Conservation (phyloP, 805 yeast species). For the Monosporozyma solicola region DNA sequence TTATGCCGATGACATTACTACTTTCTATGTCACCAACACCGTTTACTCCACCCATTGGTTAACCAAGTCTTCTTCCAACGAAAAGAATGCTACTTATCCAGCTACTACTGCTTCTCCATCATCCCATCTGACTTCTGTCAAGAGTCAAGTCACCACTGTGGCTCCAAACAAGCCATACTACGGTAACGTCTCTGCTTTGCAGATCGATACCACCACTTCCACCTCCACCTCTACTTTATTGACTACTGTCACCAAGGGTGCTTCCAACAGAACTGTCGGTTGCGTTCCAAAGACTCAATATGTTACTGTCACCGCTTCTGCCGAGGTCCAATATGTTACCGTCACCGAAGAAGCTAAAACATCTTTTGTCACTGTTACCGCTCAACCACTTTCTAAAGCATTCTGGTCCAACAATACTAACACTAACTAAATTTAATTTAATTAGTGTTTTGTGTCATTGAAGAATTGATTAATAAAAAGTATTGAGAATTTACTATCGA, state of each 20-base stretch:
- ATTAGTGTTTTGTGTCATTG: background rate
- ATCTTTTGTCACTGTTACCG: conserved; percentile 16
- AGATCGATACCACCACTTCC: conserved; percentile 5
- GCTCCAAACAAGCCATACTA: background rate
- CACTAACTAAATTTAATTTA: background rate
- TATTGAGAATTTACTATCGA: background rate
- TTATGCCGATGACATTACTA: conserved; percentile 20
- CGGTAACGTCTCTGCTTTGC: background rate
- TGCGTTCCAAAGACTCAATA: conserved; percentile 13
- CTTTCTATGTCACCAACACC: conserved; percentile 20
- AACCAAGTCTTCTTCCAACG: conserved; percentile 7
- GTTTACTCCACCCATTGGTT: conserved; percentile 16
- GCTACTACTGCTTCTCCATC: background rate
- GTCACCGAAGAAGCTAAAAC: conserved; percentile 17
- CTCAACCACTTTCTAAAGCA: conserved; percentile 5
- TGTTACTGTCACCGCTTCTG: conserved; percentile 18
- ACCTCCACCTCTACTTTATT: conserved; percentile 3
- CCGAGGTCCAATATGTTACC: conserved; percentile 16
- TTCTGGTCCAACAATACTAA: conserved; percentile 3
- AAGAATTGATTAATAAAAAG: no score
- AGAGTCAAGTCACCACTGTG: background rate
- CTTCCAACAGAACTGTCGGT: conserved; percentile 2
- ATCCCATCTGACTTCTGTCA: background rate
- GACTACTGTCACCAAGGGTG: background rate
- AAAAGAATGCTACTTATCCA: background rate